phyloP scores from a whole-genome alignment of 345 rosid genomes.

The Carallia pectinifolia region DNA sequence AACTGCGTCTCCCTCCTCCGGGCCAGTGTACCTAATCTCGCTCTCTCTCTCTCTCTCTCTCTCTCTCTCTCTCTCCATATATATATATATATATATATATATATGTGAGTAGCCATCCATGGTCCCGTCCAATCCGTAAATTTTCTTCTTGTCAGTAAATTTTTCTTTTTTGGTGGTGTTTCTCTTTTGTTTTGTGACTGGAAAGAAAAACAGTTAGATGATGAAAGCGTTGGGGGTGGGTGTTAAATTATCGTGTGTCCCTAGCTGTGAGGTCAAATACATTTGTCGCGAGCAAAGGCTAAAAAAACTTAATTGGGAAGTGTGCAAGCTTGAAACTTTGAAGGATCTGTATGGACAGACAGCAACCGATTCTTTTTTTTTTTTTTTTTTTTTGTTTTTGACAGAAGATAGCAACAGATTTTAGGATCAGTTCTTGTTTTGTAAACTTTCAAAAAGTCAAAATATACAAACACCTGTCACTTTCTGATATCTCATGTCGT shows the following conservation, averaged over 20 bases:
- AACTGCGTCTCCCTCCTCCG: conserved; percentile 97
- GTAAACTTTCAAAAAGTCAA: conserved; percentile 51
- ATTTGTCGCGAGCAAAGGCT: conserved; percentile 17
- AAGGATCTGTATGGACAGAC: conserved; percentile 29
- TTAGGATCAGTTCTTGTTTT: conserved; percentile 16
- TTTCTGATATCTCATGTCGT: conserved; percentile 17
- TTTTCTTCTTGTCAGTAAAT: neutral
- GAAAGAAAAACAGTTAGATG: too few species aligned
- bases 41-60: neutral
- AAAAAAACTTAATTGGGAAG: neutral
- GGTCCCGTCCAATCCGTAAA: neutral
- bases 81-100: too few species aligned
- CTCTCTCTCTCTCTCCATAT: neutral
- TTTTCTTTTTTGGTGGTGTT: neutral
- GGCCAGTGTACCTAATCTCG: conserved; percentile 49
- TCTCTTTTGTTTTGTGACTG: neutral
- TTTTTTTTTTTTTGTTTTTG: too few species aligned
- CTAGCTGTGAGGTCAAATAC: conserved; percentile 19
- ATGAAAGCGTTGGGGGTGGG: too few species aligned
- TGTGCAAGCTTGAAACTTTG: conserved; percentile 42
- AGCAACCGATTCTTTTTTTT: conserved; percentile 9
- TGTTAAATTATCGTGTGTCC: conserved; percentile 21
- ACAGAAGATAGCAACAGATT: conserved; percentile 12
- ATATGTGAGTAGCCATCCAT: too few species aligned
- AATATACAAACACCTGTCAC: conserved; percentile 41